Evolutionary conservation across 2,329 filamentous ascomycete genomes (phyloP).

Genomic region (Metarhizium guizhouense): DNA sequence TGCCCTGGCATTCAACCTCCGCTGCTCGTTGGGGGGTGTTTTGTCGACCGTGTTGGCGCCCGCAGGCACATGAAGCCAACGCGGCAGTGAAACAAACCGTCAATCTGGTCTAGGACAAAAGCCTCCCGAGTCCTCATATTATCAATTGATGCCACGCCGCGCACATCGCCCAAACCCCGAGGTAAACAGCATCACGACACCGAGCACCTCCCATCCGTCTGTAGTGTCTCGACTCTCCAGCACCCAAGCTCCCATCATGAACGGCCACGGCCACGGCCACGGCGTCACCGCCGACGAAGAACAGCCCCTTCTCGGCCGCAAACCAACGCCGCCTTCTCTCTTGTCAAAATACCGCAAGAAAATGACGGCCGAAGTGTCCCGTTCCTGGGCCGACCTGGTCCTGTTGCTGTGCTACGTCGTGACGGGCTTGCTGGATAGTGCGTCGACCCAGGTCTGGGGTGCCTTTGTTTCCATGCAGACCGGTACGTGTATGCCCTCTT

Average conservation of each 20-base stretch:
- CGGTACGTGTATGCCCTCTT: slow-evolving; percentile 32
- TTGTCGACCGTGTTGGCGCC: too few species aligned
- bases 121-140: too few species aligned
- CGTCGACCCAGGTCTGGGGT: slow-evolving; percentile 67
- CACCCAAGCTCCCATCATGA: slow-evolving; percentile 1
- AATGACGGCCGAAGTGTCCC: slow-evolving; percentile 41
- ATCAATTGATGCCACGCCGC: too few species aligned
- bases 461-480: slow-evolving; percentile 82
- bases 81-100: too few species aligned
- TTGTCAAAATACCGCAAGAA: slow-evolving; percentile 20
- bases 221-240: too few species aligned
- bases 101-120: too few species aligned
- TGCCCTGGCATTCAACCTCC: background rate
- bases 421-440: slow-evolving; percentile 69
- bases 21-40: background rate
- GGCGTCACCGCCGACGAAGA: slow-evolving; percentile 17
- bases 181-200: too few species aligned
- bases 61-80: too few species aligned
- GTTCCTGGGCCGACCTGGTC: slow-evolving; percentile 57
- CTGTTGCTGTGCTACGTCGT: slow-evolving; percentile 67
- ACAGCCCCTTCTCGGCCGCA: slow-evolving; percentile 21
- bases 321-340: slow-evolving; percentile 11
- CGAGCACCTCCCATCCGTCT: background rate
- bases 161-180: too few species aligned
- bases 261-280: slow-evolving; percentile 1